These are phyloP conservation scores for Paecilomyces variotii DNA, from an alignment of 2,329 filamentous ascomycete species.

Conservation along the genomic window DNA sequence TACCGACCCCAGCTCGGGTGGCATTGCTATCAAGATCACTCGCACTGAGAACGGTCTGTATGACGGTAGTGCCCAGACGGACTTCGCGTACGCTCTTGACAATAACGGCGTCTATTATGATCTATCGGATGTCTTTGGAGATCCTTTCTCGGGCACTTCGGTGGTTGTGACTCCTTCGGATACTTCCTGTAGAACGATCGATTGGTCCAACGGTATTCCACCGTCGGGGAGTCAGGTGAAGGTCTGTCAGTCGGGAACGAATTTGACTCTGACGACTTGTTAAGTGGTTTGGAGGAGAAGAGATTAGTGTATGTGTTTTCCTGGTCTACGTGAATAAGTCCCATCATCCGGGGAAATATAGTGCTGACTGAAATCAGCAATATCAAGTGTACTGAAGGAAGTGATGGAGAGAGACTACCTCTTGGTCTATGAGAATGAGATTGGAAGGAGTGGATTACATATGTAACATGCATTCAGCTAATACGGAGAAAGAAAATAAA, in stretches of 20 bases:
- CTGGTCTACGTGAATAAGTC: background rate
- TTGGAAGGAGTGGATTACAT: too few relatives aligned
- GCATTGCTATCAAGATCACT: constrained; percentile 37
- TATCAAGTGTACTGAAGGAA: background rate
- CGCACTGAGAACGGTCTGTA: constrained; percentile 25
- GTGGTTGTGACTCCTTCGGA: constrained; percentile 18
- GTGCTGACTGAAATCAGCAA: background rate
- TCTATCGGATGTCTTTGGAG: constrained; percentile 37
- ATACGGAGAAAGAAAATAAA: too few relatives aligned
- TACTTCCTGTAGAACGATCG: constrained; percentile 11
- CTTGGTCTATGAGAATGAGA: too few relatives aligned
- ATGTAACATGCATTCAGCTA: too few relatives aligned
- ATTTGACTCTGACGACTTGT: constrained; percentile 22
- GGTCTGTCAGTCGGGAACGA: constrained; percentile 10
- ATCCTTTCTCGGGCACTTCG: constrained; percentile 28
- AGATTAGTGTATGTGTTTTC: background rate
- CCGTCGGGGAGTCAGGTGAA: constrained; percentile 23
- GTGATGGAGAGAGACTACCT: too few relatives aligned
- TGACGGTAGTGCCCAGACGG: constrained; percentile 26
- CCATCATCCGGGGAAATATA: background rate
- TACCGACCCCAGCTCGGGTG: constrained; percentile 25
- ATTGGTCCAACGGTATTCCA: constrained; percentile 25
- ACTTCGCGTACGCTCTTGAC: constrained; percentile 36
- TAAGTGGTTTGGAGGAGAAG: constrained; percentile 1
- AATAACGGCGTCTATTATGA: constrained; percentile 32